Evolutionary conservation across 495 filamentous ascomycete species (phyloP), one percentile per base, ranked within the genome.

Genomic region (Opeltia flavorubescens): DNA sequence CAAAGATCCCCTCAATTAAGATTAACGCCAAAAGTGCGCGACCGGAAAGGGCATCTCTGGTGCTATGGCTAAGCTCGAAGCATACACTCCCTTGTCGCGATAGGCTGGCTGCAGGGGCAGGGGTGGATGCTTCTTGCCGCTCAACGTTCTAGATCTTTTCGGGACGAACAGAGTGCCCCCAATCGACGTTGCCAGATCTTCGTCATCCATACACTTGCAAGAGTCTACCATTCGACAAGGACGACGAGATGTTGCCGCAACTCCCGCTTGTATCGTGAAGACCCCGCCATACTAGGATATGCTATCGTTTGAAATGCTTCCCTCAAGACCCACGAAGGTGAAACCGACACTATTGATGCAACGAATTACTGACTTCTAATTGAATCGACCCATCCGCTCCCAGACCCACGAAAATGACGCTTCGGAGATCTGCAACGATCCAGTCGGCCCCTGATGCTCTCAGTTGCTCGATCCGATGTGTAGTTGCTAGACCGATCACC

Each of bases 401-500:
- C 34, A 66, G 67, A 49, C 54, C 56, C 53, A 77, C 67, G 46
- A 84, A 65, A 56, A 66, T 67, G 21, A 95, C 70, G 49, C 81
- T 84, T 29, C 67, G 64, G 66, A 98, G 64, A 62, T 98, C 86
- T 52, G 72, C 67, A 21, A 95, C 80, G 24, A 95, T 76, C 81
- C 85, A 95, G 64, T 95, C 88, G 18, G 91, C 84, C 8, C 75
- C 82, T 9, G 86, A 84, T 24, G 69, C 73, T 45, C 69, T 55
- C 20, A 95, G 68, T 62, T 88, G 72, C 54, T 77, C 76, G 33
- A 78, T 65, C 18, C 75, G 74, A 62, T 98, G 89, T 39, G 84
- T 89, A 34, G 89, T 95, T 39, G 81, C 78, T 27, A 98, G 61
- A n/a, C 80, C 89, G 35, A 94, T 64, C 4, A 98, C 91, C 58